phyloP scores from a whole-genome alignment of 2,329 filamentous ascomycete species.

The Metarhizium rileyi region DNA sequence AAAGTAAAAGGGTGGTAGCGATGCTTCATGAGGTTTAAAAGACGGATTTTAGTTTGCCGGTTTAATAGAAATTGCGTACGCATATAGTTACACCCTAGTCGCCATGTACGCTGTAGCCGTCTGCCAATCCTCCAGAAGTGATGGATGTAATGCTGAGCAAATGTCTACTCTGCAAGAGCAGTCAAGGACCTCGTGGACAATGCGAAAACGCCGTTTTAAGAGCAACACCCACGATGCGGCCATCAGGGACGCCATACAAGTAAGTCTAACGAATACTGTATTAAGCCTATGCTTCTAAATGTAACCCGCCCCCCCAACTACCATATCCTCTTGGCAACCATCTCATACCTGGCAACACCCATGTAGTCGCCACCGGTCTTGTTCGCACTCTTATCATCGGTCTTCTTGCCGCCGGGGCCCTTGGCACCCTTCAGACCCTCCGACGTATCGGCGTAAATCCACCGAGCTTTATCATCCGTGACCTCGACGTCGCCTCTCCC shows the following conservation, averaged over 20 bases:
- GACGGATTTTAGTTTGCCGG: background rate
- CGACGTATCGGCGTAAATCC: conserved; percentile 79
- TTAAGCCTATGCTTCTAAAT: background rate
- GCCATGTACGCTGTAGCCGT: too few species aligned
- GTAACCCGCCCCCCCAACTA: conserved; percentile 26
- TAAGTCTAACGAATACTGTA: too few species aligned
- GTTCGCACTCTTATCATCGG: conserved; percentile 34
- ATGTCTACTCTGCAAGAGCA: too few species aligned
- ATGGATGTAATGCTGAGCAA: too few species aligned
- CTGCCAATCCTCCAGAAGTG: too few species aligned
- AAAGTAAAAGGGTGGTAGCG: conserved; percentile 3
- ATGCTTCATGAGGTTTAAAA: background rate
- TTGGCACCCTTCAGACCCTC: conserved; percentile 53
- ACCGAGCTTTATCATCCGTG: conserved; percentile 73
- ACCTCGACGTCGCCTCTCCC: conserved; percentile 82
- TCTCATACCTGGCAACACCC: conserved; percentile 74
- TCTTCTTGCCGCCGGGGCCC: conserved; percentile 45
- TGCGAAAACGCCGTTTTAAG: too few species aligned
- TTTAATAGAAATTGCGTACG: conserved; percentile 1
- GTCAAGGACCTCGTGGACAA: too few species aligned
- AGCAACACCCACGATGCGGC: too few species aligned
- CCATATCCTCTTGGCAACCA: conserved; percentile 97
- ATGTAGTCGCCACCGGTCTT: conserved; percentile 42
- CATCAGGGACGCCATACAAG: too few species aligned
- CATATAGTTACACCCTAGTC: too few species aligned